Base-by-base conservation (phyloP, 352 stramenopile genomes). In the Pythium oligandrum region DNA sequence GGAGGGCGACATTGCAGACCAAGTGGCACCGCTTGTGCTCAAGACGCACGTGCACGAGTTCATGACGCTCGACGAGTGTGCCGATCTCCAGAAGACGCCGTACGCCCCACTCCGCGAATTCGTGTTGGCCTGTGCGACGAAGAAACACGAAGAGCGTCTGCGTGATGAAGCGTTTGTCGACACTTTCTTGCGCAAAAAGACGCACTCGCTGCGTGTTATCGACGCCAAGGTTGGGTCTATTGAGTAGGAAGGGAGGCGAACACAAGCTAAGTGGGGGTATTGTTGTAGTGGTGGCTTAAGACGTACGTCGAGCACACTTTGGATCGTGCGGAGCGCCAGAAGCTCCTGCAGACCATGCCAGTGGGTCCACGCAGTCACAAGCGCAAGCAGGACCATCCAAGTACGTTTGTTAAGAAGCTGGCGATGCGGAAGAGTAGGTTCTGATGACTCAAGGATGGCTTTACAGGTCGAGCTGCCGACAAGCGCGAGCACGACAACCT, bases 401-500 rank as follows among this genome's bases (percentile, higher is more conserved):
- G 80, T 88, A 57, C 54, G 71, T 58, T 33, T 26, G 8, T 30
- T 48, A 43, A 12, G 17, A 26, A 26, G 17, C 17, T 26, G 17
- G 17, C 17, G 17, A 26, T 26, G 17, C 17, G 17, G 17, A 26
- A 26, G 17, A 26, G 17, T 26, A 26, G 17, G 17, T 26, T 26
- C 17, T 26, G 17, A 26, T 26, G 17, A 26, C 17, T 26, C 17
- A 26, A 26, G 0, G 17, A 26, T 26, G 17, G 6, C 31, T 12
- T 39, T 45, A 51, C 48, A 91, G 80, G 68, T 40, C 78, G 80
- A 44, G 68, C 78, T 1, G 80, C 71, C 39, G 78, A 88, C 63
- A 89, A 89, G 52, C 75, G 73, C 38, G 76, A 86, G 64, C 80
- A 91, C 53, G 76, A 86, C 38, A 73, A 91, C 55, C 64, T 91